Percentiles rank a stretch among this genome's conserved stretches.
Conservation (phyloP, 2,329 filamentous ascomycete species). For the Claviceps paspali region DNA sequence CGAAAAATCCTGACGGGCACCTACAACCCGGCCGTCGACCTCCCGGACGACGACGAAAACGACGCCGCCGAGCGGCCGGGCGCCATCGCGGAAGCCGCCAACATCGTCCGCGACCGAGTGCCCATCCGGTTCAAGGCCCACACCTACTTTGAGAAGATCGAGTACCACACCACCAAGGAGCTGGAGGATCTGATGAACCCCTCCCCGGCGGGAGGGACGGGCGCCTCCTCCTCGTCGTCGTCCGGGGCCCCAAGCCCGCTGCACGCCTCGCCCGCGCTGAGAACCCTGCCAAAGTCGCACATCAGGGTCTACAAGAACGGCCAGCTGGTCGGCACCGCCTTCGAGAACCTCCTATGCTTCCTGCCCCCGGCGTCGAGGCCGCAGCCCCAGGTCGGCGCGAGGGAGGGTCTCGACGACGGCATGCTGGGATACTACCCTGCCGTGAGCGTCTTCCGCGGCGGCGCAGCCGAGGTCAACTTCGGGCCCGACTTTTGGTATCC, state of each 20-base stretch:
- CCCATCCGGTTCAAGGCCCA: conserved; percentile 89
- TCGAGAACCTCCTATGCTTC: conserved; percentile 77
- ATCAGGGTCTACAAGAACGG: conserved; percentile 94
- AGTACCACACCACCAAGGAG: conserved; percentile 76
- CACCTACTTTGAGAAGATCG: conserved; percentile 85
- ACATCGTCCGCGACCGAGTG: conserved; percentile 88
- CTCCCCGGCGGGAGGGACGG: conserved; percentile 30
- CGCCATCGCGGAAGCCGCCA: conserved; percentile 43
- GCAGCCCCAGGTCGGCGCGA: conserved; percentile 54
- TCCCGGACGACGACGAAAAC: conserved; percentile 34
- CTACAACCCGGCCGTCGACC: conserved; percentile 75
- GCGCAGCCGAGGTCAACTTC: conserved; percentile 86
- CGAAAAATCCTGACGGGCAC: conserved; percentile 75
- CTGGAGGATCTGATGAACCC: conserved; percentile 74
- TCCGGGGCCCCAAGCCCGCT: conserved; percentile 52
- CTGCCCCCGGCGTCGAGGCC: conserved; percentile 76
- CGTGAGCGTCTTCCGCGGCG: conserved; percentile 81
- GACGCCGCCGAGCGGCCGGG: conserved; percentile 21
- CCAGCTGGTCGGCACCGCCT: conserved; percentile 68
- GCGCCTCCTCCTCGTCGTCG: conserved; percentile 27
- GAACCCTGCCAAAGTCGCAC: conserved; percentile 71
- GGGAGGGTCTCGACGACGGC: conserved; percentile 84
- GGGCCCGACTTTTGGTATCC: conserved; percentile 87
- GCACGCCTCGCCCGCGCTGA: conserved; percentile 58
- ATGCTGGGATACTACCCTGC: conserved; percentile 93